Percentiles rank a stretch among this genome's conserved stretches.
Evolutionary conservation across 495 filamentous ascomycete species (phyloP).

Genomic region (Penicillium subrubescens): DNA sequence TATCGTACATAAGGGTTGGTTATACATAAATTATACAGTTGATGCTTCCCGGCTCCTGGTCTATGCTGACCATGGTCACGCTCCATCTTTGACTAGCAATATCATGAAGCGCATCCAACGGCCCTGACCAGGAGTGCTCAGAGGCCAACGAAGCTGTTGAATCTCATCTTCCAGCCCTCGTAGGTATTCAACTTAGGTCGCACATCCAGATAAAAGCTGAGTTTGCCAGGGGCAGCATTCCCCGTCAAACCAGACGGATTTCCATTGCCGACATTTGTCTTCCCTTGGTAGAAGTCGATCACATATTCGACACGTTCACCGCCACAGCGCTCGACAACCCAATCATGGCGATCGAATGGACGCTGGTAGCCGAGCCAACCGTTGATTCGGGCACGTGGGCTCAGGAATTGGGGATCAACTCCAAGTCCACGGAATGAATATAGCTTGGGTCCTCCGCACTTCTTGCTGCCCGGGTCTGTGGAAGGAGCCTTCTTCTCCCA

Average conservation of each 20-base stretch:
- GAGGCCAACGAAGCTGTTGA: slow-evolving; percentile 62
- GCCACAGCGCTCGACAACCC: slow-evolving; percentile 87
- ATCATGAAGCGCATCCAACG: slow-evolving; percentile 13
- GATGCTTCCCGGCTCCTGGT: slow-evolving; percentile 18
- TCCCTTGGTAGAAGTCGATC: slow-evolving; percentile 96
- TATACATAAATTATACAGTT: slow-evolving; percentile 46
- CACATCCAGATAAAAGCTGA: slow-evolving; percentile 94
- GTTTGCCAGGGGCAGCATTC: slow-evolving; percentile 57
- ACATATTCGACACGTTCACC: slow-evolving; percentile 90
- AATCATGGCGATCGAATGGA: slow-evolving; percentile 96
- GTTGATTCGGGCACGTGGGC: slow-evolving; percentile 80
- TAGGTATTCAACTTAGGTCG: slow-evolving; percentile 90
- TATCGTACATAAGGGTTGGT: slow-evolving; percentile 45
- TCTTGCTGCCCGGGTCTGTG: slow-evolving; percentile 54
- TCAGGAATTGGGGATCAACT: slow-evolving; percentile 65
- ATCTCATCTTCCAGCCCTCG: slow-evolving; percentile 88
- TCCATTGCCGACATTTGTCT: slow-evolving; percentile 34
- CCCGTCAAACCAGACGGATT: slow-evolving; percentile 35
- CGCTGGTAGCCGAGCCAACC: slow-evolving; percentile 80
- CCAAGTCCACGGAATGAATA: slow-evolving; percentile 77
- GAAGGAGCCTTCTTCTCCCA: slow-evolving; percentile 73
- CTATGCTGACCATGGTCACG: slow-evolving; percentile 17
- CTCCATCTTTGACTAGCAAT: slow-evolving; percentile 36
- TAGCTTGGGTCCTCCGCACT: slow-evolving; percentile 79
- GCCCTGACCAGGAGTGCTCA: slow-evolving; percentile 15